Percentiles rank a stretch among this genome's conserved stretches.
phyloP scores from a whole-genome alignment of 257 asterid genomes.

The Solanum neorickii region DNA sequence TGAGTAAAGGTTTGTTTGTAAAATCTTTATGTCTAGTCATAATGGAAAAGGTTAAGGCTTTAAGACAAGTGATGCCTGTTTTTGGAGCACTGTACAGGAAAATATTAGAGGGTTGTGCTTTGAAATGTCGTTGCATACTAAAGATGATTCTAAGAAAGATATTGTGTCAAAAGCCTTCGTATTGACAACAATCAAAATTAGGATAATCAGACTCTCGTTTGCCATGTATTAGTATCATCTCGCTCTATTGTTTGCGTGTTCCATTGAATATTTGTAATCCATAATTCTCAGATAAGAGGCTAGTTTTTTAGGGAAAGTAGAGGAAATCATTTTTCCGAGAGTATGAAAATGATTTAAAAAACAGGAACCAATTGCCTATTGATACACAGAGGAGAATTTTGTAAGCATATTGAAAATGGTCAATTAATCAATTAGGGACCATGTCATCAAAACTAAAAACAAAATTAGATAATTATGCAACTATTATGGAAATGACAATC shows the following conservation, averaged over 20 bases:
- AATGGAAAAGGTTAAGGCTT: not conserved
- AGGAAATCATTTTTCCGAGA: too few species aligned
- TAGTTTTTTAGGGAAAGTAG: too few species aligned
- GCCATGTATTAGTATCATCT: not conserved
- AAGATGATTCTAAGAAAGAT: not conserved
- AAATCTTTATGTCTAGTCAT: not conserved
- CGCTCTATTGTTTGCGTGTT: not conserved
- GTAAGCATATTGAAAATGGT: too few species aligned
- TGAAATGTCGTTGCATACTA: not conserved
- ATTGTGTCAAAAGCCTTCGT: not conserved
- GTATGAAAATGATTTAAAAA: too few species aligned
- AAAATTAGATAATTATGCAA: too few species aligned
- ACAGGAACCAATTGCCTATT: too few species aligned
- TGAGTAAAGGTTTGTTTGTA: not conserved
- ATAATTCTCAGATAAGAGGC: too few species aligned
- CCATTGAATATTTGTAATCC: too few species aligned
- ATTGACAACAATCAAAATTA: not conserved
- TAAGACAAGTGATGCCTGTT: not conserved
- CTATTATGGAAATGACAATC: too few species aligned
- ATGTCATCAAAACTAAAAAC: too few species aligned
- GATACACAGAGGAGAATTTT: too few species aligned
- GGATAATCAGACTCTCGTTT: not conserved
- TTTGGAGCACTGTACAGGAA: not conserved
- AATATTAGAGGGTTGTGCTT: not conserved
- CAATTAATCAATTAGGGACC: too few species aligned